These are phyloP conservation scores for Bacidia rubella DNA, from an alignment of 495 filamentous ascomycete species.

Conservation along the genomic window DNA sequence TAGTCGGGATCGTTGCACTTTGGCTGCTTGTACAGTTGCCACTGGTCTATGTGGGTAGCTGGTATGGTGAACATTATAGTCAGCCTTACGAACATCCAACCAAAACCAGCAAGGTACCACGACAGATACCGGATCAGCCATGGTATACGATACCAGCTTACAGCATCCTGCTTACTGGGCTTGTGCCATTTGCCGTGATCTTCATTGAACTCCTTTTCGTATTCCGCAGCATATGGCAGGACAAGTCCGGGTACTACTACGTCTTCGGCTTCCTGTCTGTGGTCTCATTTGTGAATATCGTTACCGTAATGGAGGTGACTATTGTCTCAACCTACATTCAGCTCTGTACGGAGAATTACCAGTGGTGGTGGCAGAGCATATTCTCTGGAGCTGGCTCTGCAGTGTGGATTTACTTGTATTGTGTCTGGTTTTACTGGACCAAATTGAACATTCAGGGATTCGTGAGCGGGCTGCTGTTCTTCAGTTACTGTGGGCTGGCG, in stretches of 20 bases:
- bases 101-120: slow-evolving; percentile 58
- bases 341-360: slow-evolving; percentile 79
- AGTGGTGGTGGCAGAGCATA: slow-evolving; percentile 96
- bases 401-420: slow-evolving; percentile 79
- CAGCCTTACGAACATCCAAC: slow-evolving; percentile 77
- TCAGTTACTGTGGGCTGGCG: slow-evolving; percentile 69
- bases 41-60: slow-evolving; percentile 74
- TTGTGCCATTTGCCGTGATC: slow-evolving; percentile 85
- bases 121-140: slow-evolving; percentile 64
- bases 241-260: slow-evolving; percentile 91
- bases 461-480: slow-evolving; percentile 70
- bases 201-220: slow-evolving; percentile 91
- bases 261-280: slow-evolving; percentile 79
- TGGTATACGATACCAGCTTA: slow-evolving; percentile 62
- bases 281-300: slow-evolving; percentile 57
- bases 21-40: slow-evolving; percentile 88
- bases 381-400: slow-evolving; percentile 65
- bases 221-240: slow-evolving; percentile 83
- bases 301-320: slow-evolving; percentile 79
- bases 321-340: slow-evolving; percentile 80
- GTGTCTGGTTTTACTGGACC: slow-evolving; percentile 74
- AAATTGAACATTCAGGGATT: slow-evolving; percentile 76
- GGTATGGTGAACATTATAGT: slow-evolving; percentile 56
- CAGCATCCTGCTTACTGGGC: slow-evolving; percentile 56
- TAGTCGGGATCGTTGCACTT: slow-evolving; percentile 61